Evolutionary conservation across 78 protist species (phyloP), one percentile per base, ranked within the genome.

Genomic region (Creolimax fragrantissima): DNA sequence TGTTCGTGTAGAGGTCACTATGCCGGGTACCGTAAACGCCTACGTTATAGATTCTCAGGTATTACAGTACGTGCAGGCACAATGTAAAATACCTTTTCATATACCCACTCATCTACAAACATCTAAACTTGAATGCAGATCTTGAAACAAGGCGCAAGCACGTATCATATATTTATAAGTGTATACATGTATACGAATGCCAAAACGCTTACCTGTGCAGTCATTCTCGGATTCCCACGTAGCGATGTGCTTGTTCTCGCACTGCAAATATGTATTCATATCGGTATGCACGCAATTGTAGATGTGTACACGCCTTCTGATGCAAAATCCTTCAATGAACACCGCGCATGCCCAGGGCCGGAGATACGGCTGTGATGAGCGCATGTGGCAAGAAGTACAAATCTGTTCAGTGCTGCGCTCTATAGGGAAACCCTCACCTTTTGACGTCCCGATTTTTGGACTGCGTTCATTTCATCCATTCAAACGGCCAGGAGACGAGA

Each of bases 21-120:
- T 86, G 90, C 90, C 90, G 45, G 90, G 90, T 45, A 86, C 58
- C 7, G 90, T 86, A 43, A 36, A 42, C 11, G 90, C 90, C 7
- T 86, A 86, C 90, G 90, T 36, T 17, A 35, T 86, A 36, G 86
- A 83, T 11, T 6, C 5, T 35, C 86, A 83, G 86, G 86, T 83
- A 83, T 24, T 17, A 58, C 24, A 17, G 1, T 58, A 58, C 11
- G 17, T 32, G 74, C 74, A 58, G 39, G 17, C 74, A 58, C 74
- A 58, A 11, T 32, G 39, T 58, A 11, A 58, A 11, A 58, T 17
- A 58, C 74, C 11, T 17, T 58, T 17, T 32, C 74, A 58, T 17
- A 58, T 17, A 58, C 74, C 17, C 74, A 58, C 74, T 32, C 74
- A 58, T 17, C 11, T 17, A 32, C 74, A 58, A 32, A 17, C 11